Evolutionary conservation across 2,329 filamentous ascomycete genomes (phyloP), one percentile per base, ranked within the genome.

Genomic region (Lanzia echinophila): DNA sequence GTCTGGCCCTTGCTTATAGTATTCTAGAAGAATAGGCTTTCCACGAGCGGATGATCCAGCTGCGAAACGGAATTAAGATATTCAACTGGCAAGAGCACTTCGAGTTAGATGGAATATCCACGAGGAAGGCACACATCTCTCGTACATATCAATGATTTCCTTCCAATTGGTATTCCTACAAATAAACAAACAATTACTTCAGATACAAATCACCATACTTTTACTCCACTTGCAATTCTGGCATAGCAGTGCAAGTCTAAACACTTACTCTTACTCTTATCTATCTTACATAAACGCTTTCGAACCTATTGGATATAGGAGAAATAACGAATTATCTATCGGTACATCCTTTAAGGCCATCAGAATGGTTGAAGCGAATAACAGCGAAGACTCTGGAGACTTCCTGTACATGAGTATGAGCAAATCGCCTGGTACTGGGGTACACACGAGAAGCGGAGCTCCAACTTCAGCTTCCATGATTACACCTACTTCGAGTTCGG

Each of bases 1-100:
- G 12, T 15, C 19, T 5, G 20, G n/a, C 12, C 11, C 15, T 53
- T 7, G 39, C 44, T 42, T 12, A 42, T 1, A 13, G 13, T 6
- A 33, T 20, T 11, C 12, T 39, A 60, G 58, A 48, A 56, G 58
- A 51, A 51, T 59, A 19, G 58, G 58, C 22, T 50, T 56, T 39
- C 49, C 53, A 43, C 53, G 49, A 47, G 50, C 38, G 13, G 24
- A 38, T 46, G 54, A 58, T 43, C 28, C 39, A 19, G 6, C 47
- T 17, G 39, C 47, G 17, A 50, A 31, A 12, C 50, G 32, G 22
- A 54, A 56, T 24, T 58, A 39, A 46, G 28, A 39, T 24, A 32
- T 22, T 36, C 11, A 42, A 2, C 33, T 48, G 44, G 19, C 19
- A 3, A 31, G 22, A 28, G 11, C 41, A 12, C 17, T 28, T 28